These are phyloP conservation scores for Tilletia caries DNA, from an alignment of 1,284 basidiomycete genomes.

Conservation along the genomic window DNA sequence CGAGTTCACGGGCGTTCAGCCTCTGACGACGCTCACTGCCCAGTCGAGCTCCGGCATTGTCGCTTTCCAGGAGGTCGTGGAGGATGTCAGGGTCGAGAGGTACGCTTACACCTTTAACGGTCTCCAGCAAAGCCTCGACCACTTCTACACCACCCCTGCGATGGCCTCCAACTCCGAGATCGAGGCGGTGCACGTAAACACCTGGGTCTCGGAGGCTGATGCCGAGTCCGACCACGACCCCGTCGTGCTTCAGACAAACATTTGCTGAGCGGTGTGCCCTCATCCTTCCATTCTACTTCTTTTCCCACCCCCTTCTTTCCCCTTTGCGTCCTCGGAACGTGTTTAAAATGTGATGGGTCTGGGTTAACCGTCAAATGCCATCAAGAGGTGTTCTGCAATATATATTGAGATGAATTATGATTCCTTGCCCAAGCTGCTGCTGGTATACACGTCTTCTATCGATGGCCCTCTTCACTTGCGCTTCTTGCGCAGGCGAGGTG, in stretches of 20 bases:
- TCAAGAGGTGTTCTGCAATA: too few relatives aligned
- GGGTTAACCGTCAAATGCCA: too few relatives aligned
- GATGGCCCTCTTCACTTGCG: too few relatives aligned
- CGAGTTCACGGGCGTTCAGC: conserved; percentile 62
- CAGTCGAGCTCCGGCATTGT: conserved; percentile 37
- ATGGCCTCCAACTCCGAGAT: conserved; percentile 57
- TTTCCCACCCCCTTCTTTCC: too few relatives aligned
- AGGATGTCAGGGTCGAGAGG: conserved; percentile 60
- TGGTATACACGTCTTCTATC: too few relatives aligned
- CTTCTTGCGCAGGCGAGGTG: background rate
- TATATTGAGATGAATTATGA: too few relatives aligned
- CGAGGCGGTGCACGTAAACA: conserved; percentile 65
- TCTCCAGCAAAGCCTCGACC: conserved; percentile 63
- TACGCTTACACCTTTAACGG: conserved; percentile 60
- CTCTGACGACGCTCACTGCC: conserved; percentile 55
- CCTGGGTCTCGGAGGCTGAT: conserved; percentile 57
- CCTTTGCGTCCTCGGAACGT: too few relatives aligned
- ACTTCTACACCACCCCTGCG: conserved; percentile 61
- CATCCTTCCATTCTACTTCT: too few relatives aligned
- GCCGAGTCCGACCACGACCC: conserved; percentile 65
- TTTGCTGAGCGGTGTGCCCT: conserved; percentile 55
- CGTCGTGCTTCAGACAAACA: conserved; percentile 59
- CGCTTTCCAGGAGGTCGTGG: conserved; percentile 61
- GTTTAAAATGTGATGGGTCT: too few relatives aligned
- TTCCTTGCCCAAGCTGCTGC: too few relatives aligned